A percentile compares a stretch with the other conserved stretches of the same genome.
Evolutionary conservation across 1,139 yeast genomes (phyloP).

Genomic region (Scheffersomyces cryptocercus): DNA sequence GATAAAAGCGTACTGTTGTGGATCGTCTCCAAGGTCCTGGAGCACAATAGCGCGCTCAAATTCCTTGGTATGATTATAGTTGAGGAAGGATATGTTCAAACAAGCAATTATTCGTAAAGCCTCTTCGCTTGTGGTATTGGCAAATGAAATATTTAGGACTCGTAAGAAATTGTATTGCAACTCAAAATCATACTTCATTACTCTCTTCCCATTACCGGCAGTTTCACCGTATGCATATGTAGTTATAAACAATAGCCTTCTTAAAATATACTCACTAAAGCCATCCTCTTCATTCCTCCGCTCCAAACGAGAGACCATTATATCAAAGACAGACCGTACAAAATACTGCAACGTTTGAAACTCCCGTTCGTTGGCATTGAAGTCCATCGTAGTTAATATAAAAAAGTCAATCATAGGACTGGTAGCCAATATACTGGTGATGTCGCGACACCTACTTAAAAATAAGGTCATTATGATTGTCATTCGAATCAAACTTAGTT

Average conservation of each 20-base stretch:
- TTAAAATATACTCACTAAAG: too few species aligned
- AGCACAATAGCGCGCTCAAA: too few species aligned
- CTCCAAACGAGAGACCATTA: not conserved
- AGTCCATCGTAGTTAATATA: slow-evolving; percentile 12
- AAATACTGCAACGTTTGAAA: slow-evolving; percentile 7
- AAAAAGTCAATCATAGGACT: slow-evolving; percentile 3
- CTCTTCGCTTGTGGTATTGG: not conserved
- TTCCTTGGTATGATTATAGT: too few species aligned
- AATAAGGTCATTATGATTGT: slow-evolving; percentile 6
- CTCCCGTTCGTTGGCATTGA: slow-evolving; percentile 11
- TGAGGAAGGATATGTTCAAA: not conserved
- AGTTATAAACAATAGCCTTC: slow-evolving; percentile 2
- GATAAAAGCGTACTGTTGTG: too few species aligned
- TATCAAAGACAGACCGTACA: slow-evolving; percentile 11
- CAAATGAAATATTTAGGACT: slow-evolving; percentile 7
- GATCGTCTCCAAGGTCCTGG: too few species aligned
- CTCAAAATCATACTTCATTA: slow-evolving; percentile 3
- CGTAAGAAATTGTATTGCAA: slow-evolving; percentile 6
- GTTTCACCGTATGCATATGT: slow-evolving; percentile 1
- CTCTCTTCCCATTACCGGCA: not conserved
- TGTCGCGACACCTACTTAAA: too few species aligned
- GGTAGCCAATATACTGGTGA: too few species aligned
- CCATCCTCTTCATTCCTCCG: too few species aligned
- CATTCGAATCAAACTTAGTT: slow-evolving; percentile 8
- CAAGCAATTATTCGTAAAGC: not conserved